phyloP scores from a whole-genome alignment of 2,329 filamentous ascomycete genomes.

The Fusarium staphyleae region DNA sequence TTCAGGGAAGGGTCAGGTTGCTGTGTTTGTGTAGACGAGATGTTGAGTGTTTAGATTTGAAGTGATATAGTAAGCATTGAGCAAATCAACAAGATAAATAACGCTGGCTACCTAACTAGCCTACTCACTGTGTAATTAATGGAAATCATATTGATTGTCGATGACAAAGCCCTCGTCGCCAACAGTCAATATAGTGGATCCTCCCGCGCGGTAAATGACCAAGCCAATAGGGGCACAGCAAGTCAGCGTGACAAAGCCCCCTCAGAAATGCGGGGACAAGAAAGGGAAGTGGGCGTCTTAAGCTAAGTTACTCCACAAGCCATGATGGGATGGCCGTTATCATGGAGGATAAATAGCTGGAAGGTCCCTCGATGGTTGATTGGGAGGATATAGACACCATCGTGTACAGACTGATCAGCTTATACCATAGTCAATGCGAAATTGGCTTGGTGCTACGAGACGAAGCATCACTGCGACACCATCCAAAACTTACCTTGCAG shows the following conservation, averaged over 20 bases:
- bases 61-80: no score
- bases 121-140: no score
- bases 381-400: background rate
- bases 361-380: background rate
- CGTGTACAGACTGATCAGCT: background rate
- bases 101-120: no score
- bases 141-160: background rate
- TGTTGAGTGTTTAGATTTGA: no score
- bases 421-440: conserved; percentile 19
- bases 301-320: conserved; percentile 30
- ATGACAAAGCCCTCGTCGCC: conserved; percentile 25
- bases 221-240: conserved; percentile 8
- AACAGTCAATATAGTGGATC: conserved; percentile 11
- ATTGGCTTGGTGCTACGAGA: conserved; percentile 10
- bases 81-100: no score
- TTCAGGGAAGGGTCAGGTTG: conserved; percentile 43
- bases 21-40: conserved; percentile 45
- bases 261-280: conserved; percentile 20
- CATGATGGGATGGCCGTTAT: conserved; percentile 29
- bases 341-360: conserved; percentile 26
- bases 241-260: no score
- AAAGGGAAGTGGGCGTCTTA: conserved; percentile 14
- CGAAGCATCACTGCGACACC: conserved; percentile 10
- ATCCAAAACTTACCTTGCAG: background rate
- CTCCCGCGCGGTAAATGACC: conserved; percentile 44